phyloP scores from a whole-genome alignment of 2,329 filamentous ascomycete species.

The Hymenoscyphus albidus region DNA sequence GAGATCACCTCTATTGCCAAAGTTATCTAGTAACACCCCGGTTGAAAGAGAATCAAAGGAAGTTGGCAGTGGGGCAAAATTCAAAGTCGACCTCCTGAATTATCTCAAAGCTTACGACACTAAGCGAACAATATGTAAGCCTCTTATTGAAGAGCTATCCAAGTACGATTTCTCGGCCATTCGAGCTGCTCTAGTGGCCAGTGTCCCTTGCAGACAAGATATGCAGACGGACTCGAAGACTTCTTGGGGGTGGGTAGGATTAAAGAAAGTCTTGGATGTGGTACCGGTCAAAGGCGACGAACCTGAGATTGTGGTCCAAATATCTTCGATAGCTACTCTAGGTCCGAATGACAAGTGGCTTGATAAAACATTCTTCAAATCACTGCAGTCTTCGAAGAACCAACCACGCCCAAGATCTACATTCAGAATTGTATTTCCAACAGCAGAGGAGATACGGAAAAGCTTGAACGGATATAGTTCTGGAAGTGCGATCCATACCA shows the following conservation, averaged over 20 bases:
- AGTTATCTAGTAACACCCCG: neutral
- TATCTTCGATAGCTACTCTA: slow-evolving; percentile 80
- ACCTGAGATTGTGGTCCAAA: slow-evolving; percentile 55
- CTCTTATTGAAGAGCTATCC: slow-evolving; percentile 54
- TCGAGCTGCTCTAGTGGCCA: slow-evolving; percentile 70
- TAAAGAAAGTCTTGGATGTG: slow-evolving; percentile 55
- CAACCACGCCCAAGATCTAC: slow-evolving; percentile 38
- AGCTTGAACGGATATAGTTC: slow-evolving; percentile 76
- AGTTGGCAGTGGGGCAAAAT: slow-evolving; percentile 60
- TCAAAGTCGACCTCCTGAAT: slow-evolving; percentile 70
- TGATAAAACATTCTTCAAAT: slow-evolving; percentile 56
- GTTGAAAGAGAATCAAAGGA: slow-evolving; percentile 19
- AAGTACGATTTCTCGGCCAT: slow-evolving; percentile 67
- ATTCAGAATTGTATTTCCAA: slow-evolving; percentile 77
- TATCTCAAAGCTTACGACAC: slow-evolving; percentile 70
- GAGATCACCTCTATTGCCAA: slow-evolving; percentile 67
- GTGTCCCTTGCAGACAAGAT: slow-evolving; percentile 66
- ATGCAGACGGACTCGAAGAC: slow-evolving; percentile 46
- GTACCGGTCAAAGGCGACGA: slow-evolving; percentile 44
- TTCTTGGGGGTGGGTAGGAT: slow-evolving; percentile 72
- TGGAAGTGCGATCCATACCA: slow-evolving; percentile 78
- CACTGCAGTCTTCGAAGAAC: slow-evolving; percentile 39
- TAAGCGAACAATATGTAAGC: slow-evolving; percentile 48
- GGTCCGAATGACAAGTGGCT: slow-evolving; percentile 71
- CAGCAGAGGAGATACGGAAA: slow-evolving; percentile 69